Percentiles rank a stretch among this genome's conserved stretches.
phyloP scores from a whole-genome alignment of 2,329 filamentous ascomycete species.

The Apiospora arundinis region DNA sequence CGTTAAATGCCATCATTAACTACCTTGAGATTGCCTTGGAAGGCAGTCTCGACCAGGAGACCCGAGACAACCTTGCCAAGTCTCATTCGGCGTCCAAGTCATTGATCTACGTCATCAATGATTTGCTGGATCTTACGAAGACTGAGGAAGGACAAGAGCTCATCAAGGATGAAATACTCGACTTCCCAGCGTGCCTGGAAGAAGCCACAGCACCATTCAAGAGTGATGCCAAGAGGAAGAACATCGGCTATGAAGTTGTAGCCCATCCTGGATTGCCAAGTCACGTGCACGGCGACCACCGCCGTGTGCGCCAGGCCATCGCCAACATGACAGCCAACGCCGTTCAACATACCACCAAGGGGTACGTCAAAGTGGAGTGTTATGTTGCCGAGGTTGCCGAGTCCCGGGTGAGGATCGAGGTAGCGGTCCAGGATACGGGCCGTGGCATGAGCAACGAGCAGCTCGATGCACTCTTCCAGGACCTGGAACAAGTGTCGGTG shows the following conservation, averaged over 20 bases:
- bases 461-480: conserved; percentile 62
- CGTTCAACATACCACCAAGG: conserved; percentile 74
- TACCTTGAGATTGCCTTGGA: conserved; percentile 92
- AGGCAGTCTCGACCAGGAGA: conserved; percentile 79
- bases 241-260: conserved; percentile 71
- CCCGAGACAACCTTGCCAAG: conserved; percentile 80
- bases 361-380: conserved; percentile 73
- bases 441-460: conserved; percentile 65
- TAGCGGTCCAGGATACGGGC: conserved; percentile 79
- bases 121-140: conserved; percentile 86
- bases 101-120: conserved; percentile 92
- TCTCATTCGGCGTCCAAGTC: conserved; percentile 94
- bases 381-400: conserved; percentile 64
- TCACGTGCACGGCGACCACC: conserved; percentile 78
- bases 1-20: conserved; percentile 92
- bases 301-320: conserved; percentile 81
- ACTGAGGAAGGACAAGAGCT: conserved; percentile 81
- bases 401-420: conserved; percentile 70
- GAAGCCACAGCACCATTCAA: conserved; percentile 80
- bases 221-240: conserved; percentile 77
- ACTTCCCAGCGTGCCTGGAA: conserved; percentile 72
- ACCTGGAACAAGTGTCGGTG: conserved; percentile 63
- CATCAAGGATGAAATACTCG: conserved; percentile 81
- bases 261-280: conserved; percentile 73
- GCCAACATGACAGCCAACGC: conserved; percentile 87